Evolutionary conservation across 148 eudicot species (phyloP).

Genomic region (Linanthus parryae): DNA sequence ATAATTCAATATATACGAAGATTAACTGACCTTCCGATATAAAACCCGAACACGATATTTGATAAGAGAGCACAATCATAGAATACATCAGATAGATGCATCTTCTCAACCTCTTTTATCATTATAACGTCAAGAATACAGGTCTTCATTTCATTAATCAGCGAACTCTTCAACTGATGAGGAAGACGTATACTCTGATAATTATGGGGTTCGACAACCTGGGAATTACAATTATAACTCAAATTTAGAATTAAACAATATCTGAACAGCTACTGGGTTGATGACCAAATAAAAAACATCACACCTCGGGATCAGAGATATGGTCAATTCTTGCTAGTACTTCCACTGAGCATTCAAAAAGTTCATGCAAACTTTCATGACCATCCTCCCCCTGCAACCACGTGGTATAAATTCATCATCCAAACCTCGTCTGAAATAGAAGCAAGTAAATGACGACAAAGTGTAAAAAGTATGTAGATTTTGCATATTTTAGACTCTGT

Average conservation of each 20-base stretch:
- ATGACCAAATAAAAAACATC: neutral
- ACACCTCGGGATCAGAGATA: constrained; percentile 37
- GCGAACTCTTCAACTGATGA: constrained; percentile 48
- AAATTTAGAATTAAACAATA: neutral
- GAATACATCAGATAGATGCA: constrained; percentile 54
- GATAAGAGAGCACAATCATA: constrained; percentile 59
- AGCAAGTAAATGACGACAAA: no score
- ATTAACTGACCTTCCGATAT: constrained; percentile 47
- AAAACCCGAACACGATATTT: constrained; percentile 58
- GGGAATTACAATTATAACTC: constrained; percentile 8
- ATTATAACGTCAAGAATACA: constrained; percentile 42
- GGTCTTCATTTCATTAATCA: constrained; percentile 77
- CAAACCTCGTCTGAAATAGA: constrained; percentile 1
- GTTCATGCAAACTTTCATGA: constrained; percentile 26
- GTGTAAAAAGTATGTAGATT: no score
- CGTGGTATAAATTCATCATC: constrained; percentile 6
- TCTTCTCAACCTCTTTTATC: constrained; percentile 39
- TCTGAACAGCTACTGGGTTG: neutral
- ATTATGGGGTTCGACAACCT: constrained; percentile 28
- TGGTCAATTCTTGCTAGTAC: constrained; percentile 57
- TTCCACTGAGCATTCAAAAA: constrained; percentile 68
- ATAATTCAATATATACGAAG: no score
- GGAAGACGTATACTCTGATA: constrained; percentile 63
- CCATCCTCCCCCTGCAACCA: constrained; percentile 48
- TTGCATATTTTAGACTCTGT: no score